Evolutionary conservation across 768 basidiomycete species (phyloP), one percentile per base, ranked within the genome.

Genomic region (Psilocybe cubensis): DNA sequence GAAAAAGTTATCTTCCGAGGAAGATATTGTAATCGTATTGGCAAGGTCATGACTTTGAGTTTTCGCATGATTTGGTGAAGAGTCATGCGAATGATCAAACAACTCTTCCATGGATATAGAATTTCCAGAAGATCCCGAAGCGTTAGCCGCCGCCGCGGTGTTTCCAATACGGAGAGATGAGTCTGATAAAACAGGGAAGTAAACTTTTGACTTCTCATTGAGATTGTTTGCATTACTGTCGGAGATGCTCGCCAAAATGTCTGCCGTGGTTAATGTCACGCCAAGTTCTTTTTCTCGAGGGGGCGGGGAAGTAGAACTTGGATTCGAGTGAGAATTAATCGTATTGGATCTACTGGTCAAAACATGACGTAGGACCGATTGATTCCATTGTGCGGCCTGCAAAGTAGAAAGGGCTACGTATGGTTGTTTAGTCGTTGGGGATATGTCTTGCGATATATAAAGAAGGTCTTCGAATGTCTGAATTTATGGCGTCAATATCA

Each of bases 391-490:
- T 1, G 94, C 88, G 0, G 84, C 79, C 66, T 96, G 91, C 6
- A 96, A 70, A 6, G 86, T 76, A 2, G 78, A 65, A 29, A 88
- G 73, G 0, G 91, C 82, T 3, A 91, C 91, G 67, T 85, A 96
- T 0, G 86, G 82, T 14, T 77, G 79, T 3, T 82, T 79, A 0
- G 90, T 94, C 0, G 80, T 79, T 0, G 89, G 87, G 21, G 91
- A 95, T 31, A 85, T 74, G 64, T 96, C 92, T 52, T 79, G 78
- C 11, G 91, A 88, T 41, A 96, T 86, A 18, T 73, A 67, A 38
- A 91, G 83, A 27, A 96, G 77, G 67, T 95, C 91, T 23, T 95
- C 93, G 66, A 91, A 84, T 11, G 82, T 74, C 94, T 95, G 66
- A n/a, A 45, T 59, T 28, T 63, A 14, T 61, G 52, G 24, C 49